Conservation (phyloP, 2,329 filamentous ascomycete species). For the Mycogone perniciosa region DNA sequence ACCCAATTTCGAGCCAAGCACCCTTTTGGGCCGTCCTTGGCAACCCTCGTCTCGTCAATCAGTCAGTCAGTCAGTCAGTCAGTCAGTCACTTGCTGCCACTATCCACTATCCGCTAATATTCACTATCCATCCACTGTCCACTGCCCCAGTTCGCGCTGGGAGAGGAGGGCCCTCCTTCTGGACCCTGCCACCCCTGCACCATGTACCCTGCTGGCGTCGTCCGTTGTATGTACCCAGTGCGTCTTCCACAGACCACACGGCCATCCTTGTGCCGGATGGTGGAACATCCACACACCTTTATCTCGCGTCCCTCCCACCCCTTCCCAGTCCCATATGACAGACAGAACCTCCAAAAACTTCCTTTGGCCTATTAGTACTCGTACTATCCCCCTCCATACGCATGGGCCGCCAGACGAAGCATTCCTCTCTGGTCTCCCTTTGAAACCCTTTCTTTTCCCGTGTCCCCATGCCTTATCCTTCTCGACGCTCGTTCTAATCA, state of each 20-base stretch:
- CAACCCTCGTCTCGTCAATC: too few species aligned
- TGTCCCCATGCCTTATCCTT: constrained; percentile 1
- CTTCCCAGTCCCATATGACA: constrained; percentile 1
- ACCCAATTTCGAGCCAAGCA: too few species aligned
- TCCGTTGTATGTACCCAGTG: constrained; percentile 11
- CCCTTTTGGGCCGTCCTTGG: too few species aligned
- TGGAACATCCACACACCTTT: constrained; percentile 12
- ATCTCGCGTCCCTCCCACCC: background rate
- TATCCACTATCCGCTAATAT: background rate
- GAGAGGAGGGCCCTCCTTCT: background rate
- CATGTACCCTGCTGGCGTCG: constrained; percentile 7
- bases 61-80: too few species aligned
- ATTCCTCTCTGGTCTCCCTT: constrained; percentile 11
- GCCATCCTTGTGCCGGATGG: constrained; percentile 7
- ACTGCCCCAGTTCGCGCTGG: background rate
- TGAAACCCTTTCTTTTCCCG: constrained; percentile 2
- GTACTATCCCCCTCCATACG: background rate
- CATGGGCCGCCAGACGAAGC: constrained; percentile 7
- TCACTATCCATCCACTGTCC: background rate
- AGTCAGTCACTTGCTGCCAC: too few species aligned
- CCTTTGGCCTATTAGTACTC: background rate
- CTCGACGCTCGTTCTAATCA: constrained; percentile 4
- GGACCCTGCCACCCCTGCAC: constrained; percentile 3
- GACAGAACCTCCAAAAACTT: background rate
- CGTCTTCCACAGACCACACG: background rate